Conservation (phyloP, 2,329 filamentous ascomycete genomes). For the Nemania sp. region DNA sequence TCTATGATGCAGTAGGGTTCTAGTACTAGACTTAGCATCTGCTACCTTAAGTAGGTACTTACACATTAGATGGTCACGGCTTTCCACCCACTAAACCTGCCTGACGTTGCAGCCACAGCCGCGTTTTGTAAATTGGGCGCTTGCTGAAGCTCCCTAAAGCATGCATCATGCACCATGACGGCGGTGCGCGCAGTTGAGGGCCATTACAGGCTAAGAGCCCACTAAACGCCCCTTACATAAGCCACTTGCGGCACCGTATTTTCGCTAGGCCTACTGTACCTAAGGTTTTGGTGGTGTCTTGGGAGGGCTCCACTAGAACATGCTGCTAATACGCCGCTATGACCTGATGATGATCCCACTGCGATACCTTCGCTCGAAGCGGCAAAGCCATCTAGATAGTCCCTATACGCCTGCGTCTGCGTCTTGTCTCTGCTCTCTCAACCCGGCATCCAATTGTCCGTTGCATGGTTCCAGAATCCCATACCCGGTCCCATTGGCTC, state of each 20-base stretch:
- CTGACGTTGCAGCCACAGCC: background rate
- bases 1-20: background rate
- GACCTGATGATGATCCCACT: conserved; percentile 28
- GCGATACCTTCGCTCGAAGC: background rate
- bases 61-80: background rate
- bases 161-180: conserved; percentile 2
- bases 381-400: conserved; percentile 8
- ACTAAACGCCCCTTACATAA: conserved; percentile 30
- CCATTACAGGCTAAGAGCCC: conserved; percentile 6
- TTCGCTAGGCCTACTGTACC: background rate
- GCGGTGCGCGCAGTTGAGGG: background rate
- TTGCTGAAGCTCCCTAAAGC: conserved; percentile 28
- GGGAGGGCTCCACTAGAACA: conserved; percentile 30
- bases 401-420: conserved; percentile 11
- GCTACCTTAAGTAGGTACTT: no score
- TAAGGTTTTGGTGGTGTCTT: background rate
- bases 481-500: conserved; percentile 22
- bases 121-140: conserved; percentile 17
- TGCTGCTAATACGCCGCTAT: conserved; percentile 23
- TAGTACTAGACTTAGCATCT: background rate
- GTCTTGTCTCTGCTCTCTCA: conserved; percentile 6
- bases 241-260: background rate
- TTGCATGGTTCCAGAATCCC: conserved; percentile 26
- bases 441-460: conserved; percentile 38
- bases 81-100: background rate